These are phyloP conservation scores for Tilletia indica DNA, from an alignment of 1,284 basidiomycete species.

Conservation along the genomic window DNA sequence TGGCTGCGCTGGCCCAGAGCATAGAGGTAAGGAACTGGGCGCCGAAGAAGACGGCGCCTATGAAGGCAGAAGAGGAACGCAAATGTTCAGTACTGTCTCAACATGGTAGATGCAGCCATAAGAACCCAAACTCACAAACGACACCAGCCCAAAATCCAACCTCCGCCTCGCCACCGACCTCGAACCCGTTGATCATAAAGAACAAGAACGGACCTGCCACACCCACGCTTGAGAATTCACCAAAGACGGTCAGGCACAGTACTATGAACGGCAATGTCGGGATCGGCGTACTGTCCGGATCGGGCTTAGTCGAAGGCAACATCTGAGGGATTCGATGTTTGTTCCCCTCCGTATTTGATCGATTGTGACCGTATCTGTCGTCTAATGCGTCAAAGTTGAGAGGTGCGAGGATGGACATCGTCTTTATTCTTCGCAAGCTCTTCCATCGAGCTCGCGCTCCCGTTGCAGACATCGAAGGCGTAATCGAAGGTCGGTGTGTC, in stretches of 20 bases:
- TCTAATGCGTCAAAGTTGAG: neutral
- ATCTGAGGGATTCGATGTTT: slow-evolving; percentile 19
- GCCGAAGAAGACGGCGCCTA: slow-evolving; percentile 57
- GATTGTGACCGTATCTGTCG: neutral
- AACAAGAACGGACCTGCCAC: slow-evolving; percentile 55
- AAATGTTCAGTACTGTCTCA: no score
- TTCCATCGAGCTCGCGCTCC: neutral
- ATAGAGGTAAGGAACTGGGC: slow-evolving; percentile 76
- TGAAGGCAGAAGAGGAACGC: no score
- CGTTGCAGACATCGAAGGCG: neutral
- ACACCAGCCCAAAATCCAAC: slow-evolving; percentile 56
- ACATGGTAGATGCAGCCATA: no score
- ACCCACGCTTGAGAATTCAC: slow-evolving; percentile 58
- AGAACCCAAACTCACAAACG: slow-evolving; percentile 19
- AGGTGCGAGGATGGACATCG: slow-evolving; percentile 25
- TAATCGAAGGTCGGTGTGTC: neutral
- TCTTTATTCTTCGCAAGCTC: neutral
- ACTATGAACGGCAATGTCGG: slow-evolving; percentile 52
- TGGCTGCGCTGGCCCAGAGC: slow-evolving; percentile 86
- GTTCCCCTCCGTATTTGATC: neutral
- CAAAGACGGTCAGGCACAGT: slow-evolving; percentile 52
- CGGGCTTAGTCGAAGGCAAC: slow-evolving; percentile 30
- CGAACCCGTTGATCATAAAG: slow-evolving; percentile 53
- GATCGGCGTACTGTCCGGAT: slow-evolving; percentile 41
- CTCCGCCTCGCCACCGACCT: slow-evolving; percentile 48